Evolutionary conservation across 208 protist genomes (phyloP), one percentile per base, ranked within the genome.

Genomic region (Acanthamoeba healyi): DNA sequence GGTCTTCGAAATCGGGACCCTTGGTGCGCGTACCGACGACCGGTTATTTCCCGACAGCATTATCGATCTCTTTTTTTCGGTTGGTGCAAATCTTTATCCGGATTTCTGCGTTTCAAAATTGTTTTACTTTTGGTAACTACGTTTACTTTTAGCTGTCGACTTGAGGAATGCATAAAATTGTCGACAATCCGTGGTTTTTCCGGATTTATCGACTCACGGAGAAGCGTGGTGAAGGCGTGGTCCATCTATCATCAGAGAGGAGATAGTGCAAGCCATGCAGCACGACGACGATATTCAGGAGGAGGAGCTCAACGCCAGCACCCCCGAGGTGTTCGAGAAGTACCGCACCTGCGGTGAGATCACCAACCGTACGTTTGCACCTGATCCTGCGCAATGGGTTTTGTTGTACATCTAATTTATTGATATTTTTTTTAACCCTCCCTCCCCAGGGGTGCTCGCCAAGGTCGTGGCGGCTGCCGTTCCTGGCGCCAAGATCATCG

Each of bases 391-490:
- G n/a, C n/a, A n/a, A n/a, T n/a, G n/a, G n/a, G n/a, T 79, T 22
- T 46, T 15, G 4, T 79, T 79, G 7, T 12, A 4, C 9, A 15
- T 84, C 32, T 84, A 5, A 7, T 74, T 12, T 36, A 3, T 74
- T 36, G 29, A 38, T 29, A 32, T 46, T 54, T 54, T 54, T 54
- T 44, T 26, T 6, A 54, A 40, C 32, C 22, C 40, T 34, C 51
- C 19, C 44, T 29, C 7, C 32, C 7, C 49, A 97, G 97, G 98
- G 82, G 98, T 97, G 17, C 95, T 99, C 38, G 97, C 98, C 74
- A 92, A 98, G 40, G 96, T 99, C 70, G 96, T 99, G 84, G 96
- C 97, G 67, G 96, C 96, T 46, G 97, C 96, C 70, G 97, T 98
- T 81, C 98, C 98, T 49, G 99, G 99, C 95, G 97, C 77, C 38